phyloP scores from a whole-genome alignment of 2,329 filamentous ascomycete genomes.

The Lomentospora prolificans region DNA sequence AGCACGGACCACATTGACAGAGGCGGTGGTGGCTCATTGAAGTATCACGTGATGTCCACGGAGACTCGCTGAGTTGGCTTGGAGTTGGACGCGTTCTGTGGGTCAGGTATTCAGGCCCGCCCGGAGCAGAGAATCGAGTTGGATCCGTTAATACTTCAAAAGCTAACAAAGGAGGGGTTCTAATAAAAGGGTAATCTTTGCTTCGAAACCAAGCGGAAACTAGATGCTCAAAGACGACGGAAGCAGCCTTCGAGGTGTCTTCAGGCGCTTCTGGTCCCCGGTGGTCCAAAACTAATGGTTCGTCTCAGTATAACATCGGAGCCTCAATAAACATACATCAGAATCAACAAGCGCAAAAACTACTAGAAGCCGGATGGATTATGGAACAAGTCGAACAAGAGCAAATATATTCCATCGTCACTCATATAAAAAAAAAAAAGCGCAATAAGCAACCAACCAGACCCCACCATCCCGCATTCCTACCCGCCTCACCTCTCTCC shows the following conservation, averaged over 20 bases:
- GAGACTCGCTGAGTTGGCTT: neutral
- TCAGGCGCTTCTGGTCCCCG: too few species aligned
- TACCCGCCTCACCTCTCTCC: neutral
- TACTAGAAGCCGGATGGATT: too few species aligned
- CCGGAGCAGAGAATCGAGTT: neutral
- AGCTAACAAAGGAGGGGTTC: too few species aligned
- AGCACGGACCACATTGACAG: neutral
- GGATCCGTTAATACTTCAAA: too few species aligned
- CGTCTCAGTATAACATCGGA: too few species aligned
- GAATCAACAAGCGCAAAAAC: too few species aligned
- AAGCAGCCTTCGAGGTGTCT: too few species aligned
- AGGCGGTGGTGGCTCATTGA: neutral
- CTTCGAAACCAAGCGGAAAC: too few species aligned
- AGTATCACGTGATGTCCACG: neutral
- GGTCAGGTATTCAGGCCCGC: neutral
- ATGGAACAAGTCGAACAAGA: neutral
- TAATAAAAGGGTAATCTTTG: too few species aligned
- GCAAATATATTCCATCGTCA: constrained; percentile 2
- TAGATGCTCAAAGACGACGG: too few species aligned
- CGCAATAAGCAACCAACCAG: neutral
- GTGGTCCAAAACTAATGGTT: too few species aligned
- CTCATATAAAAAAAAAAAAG: neutral
- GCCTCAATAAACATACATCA: too few species aligned
- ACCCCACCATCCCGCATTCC: neutral
- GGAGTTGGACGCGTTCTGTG: neutral